phyloP scores from a whole-genome alignment of 352 stramenopile species.

The Phytophthora cactorum region DNA sequence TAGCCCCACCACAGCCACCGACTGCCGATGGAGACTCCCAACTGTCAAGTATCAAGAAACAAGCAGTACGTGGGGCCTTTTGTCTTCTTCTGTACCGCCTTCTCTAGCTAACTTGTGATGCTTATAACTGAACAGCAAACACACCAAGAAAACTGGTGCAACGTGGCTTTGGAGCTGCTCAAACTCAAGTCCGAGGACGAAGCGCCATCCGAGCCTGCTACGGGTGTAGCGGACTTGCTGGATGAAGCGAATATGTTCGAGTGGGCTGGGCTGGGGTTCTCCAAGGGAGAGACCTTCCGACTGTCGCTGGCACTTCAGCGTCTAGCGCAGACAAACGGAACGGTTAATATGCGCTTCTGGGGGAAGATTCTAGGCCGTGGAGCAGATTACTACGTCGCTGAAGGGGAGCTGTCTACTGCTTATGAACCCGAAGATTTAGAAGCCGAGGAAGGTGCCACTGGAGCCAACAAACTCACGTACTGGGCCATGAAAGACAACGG shows the following conservation, averaged over 20 bases:
- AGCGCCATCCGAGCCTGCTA: slow-evolving; percentile 42
- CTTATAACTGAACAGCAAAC: slow-evolving; percentile 41
- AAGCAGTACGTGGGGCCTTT: slow-evolving; percentile 47
- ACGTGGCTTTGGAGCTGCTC: slow-evolving; percentile 63
- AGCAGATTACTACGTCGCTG: slow-evolving; percentile 85
- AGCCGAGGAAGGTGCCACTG: slow-evolving; percentile 67
- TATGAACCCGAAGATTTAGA: slow-evolving; percentile 72
- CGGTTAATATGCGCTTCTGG: slow-evolving; percentile 87
- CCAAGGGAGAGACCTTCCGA: slow-evolving; percentile 75
- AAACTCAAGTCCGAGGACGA: slow-evolving; percentile 61
- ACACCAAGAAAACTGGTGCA: slow-evolving; percentile 70
- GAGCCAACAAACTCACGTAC: slow-evolving; percentile 91
- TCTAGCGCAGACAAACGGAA: slow-evolving; percentile 59
- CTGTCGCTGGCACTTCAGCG: slow-evolving; percentile 68
- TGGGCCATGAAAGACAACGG: slow-evolving; percentile 88
- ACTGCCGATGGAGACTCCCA: slow-evolving; percentile 29
- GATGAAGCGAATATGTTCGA: slow-evolving; percentile 87
- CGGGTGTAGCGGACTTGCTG: slow-evolving; percentile 66
- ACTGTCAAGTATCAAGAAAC: slow-evolving; percentile 51
- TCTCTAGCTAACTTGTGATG: slow-evolving; percentile 2
- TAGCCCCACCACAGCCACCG: slow-evolving; percentile 40
- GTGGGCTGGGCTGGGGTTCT: slow-evolving; percentile 81
- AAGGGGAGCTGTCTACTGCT: slow-evolving; percentile 62
- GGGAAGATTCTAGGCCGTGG: slow-evolving; percentile 83
- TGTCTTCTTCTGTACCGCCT: background rate